Evolutionary conservation across 78 protist genomes (phyloP).

Genomic region (Carpediemonas membranifera): DNA sequence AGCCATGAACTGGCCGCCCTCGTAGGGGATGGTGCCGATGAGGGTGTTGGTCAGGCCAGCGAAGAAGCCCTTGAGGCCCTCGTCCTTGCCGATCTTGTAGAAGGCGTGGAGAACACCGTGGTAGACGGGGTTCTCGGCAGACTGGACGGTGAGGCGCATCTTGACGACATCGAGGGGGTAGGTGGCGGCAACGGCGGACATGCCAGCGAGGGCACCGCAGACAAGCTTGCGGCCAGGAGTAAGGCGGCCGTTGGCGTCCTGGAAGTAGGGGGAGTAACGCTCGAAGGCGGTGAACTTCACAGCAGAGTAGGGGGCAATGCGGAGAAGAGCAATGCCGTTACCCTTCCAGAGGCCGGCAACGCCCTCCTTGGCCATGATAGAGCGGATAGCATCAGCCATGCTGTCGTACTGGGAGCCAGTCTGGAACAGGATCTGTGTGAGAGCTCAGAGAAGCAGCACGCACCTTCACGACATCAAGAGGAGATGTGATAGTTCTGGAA

Average conservation of each 20-base stretch:
- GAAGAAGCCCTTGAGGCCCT: neutral
- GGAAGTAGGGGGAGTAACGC: neutral
- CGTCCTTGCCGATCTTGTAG: neutral
- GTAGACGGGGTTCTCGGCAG: neutral
- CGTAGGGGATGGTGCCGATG: neutral
- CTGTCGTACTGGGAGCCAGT: neutral
- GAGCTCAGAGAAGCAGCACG: neutral
- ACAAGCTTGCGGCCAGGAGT: neutral
- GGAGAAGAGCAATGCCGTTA: neutral
- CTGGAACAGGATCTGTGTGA: neutral
- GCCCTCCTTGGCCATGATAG: neutral
- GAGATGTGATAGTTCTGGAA: conserved; percentile 4
- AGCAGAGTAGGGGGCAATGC: conserved; percentile 8
- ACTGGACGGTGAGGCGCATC: neutral
- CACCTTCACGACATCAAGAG: conserved; percentile 7
- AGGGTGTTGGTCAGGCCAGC: neutral
- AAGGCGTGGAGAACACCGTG: neutral
- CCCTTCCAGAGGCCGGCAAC: conserved; percentile 8
- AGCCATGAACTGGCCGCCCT: conserved; percentile 1
- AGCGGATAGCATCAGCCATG: neutral
- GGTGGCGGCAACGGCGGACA: conserved; percentile 5
- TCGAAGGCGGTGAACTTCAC: conserved; percentile 16
- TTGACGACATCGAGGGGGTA: conserved; percentile 19
- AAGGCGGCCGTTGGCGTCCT: neutral
- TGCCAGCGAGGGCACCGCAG: conserved; percentile 13